phyloP scores from a whole-genome alignment of 345 rosid genomes.

The Acer campestre region DNA sequence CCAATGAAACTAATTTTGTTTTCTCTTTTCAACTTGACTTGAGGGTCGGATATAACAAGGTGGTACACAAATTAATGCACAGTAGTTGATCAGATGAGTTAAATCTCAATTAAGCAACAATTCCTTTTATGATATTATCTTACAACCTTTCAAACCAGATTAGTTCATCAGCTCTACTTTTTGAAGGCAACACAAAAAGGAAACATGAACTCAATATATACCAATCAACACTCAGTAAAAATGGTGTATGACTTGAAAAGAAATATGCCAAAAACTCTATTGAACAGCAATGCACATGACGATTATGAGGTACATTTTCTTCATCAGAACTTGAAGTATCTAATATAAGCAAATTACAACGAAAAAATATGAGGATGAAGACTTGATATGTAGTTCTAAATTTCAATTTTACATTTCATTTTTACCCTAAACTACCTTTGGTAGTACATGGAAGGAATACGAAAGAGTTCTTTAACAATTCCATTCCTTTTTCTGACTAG shows the following conservation, averaged over 20 bases:
- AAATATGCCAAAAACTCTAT: not conserved
- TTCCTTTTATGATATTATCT: not conserved
- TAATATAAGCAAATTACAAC: not conserved
- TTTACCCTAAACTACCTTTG: constrained; percentile 34
- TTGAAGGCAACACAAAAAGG: not conserved
- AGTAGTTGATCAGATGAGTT: not conserved
- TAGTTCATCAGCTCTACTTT: not conserved
- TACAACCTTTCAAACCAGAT: not conserved
- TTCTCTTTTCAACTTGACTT: not conserved
- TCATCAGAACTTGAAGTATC: not conserved
- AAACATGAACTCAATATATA: not conserved
- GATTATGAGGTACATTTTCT: not conserved
- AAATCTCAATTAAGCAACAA: not conserved
- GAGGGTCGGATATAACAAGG: not conserved
- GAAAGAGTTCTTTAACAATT: constrained; percentile 9
- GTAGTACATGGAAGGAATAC: constrained; percentile 21
- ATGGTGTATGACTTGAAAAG: not conserved
- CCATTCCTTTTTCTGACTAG: constrained; percentile 3
- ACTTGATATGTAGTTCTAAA: not conserved
- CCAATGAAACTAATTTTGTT: not conserved
- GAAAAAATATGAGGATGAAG: not conserved
- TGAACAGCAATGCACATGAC: not conserved
- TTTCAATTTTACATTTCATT: constrained; percentile 18
- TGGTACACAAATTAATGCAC: not conserved
- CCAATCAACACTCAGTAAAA: not conserved